Base-by-base conservation (phyloP, 306 rosid species). In the Chamaecrista fasciculata region DNA sequence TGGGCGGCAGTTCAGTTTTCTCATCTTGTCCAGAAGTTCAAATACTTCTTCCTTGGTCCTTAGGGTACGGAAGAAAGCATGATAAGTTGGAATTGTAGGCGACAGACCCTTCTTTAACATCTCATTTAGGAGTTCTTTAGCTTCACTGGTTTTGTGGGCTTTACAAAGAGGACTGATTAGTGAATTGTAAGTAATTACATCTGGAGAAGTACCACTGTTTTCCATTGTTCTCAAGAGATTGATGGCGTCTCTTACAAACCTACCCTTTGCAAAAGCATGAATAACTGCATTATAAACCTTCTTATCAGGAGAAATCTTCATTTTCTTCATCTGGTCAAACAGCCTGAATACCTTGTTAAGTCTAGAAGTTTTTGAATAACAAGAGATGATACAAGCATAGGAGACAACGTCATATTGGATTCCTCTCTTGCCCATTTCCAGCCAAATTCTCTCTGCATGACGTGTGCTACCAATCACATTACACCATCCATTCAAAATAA, bases 401-500 rank as follows among this genome's bases (percentile, higher is more conserved):
- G 98, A 93, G 68, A 90, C 73, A 40, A 80, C 97, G 74, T 93
- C 98, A 20, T 83, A 90, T 48, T 44, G 69, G 74, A 93, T 71
- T 48, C 94, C 80, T 59, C 88, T 82, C 73, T 71, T 84, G 59
- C 70, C 76, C 97, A 93, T 93, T 80, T 88, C 96, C 79, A 60
- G 73, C 98, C 97, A 93, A 70, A 90, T 69, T 71, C 97, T 83
- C 25, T 90, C 87, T 6, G 87, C 96, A 11, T 93, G 72, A 8
- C 82, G 79, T 2, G 86, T 53, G 80, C 96, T 84, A 18, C 76
- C 94, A 7, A 89, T 84, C 62, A 81, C 71, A 79, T 87, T 89
- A 28, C 90, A 77, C 98, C 98, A 93, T 64, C 98, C 97, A 69
- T 88, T 88, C 59, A 93, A 87, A 77, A 93, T 67, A 47, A 93